These are phyloP conservation scores for Epithemia pelagica DNA, from an alignment of 108 stramenopile genomes.

Conservation along the genomic window DNA sequence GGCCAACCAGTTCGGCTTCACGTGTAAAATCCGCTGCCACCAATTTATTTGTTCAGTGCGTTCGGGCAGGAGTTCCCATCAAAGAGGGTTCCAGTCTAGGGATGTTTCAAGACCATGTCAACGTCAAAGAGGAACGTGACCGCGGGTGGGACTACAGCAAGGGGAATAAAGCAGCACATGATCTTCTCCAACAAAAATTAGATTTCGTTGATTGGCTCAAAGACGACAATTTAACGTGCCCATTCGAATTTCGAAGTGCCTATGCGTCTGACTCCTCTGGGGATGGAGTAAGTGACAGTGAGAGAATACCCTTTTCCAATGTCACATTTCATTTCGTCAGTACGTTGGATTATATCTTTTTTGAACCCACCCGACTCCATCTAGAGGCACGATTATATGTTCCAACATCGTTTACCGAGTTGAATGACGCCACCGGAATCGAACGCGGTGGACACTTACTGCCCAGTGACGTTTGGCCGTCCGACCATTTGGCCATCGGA, in stretches of 20 bases:
- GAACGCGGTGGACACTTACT: slow-evolving; percentile 56
- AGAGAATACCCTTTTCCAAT: slow-evolving; percentile 64
- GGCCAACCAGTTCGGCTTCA: slow-evolving; percentile 66
- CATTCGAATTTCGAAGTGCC: slow-evolving; percentile 53
- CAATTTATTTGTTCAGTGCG: slow-evolving; percentile 50
- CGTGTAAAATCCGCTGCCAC: slow-evolving; percentile 67
- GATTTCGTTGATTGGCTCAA: slow-evolving; percentile 72
- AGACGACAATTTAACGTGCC: slow-evolving; percentile 43
- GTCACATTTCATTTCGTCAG: slow-evolving; percentile 78
- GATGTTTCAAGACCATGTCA: slow-evolving; percentile 44
- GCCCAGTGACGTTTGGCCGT: slow-evolving; percentile 74
- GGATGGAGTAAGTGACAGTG: slow-evolving; percentile 1
- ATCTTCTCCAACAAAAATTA: slow-evolving; percentile 12
- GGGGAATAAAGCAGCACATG: background rate
- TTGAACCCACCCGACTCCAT: slow-evolving; percentile 25
- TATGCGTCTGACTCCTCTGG: slow-evolving; percentile 34
- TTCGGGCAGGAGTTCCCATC: slow-evolving; percentile 62
- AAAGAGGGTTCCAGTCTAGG: slow-evolving; percentile 14
- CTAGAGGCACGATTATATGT: slow-evolving; percentile 40
- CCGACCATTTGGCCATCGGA: slow-evolving; percentile 81
- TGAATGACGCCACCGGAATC: slow-evolving; percentile 22
- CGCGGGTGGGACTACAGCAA: slow-evolving; percentile 7
- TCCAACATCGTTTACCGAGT: slow-evolving; percentile 48
- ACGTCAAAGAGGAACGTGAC: slow-evolving; percentile 34
- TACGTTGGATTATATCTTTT: slow-evolving; percentile 75